Conservation (phyloP, 371 early-diverging fungal species). For the Actinomortierella wolfii region DNA sequence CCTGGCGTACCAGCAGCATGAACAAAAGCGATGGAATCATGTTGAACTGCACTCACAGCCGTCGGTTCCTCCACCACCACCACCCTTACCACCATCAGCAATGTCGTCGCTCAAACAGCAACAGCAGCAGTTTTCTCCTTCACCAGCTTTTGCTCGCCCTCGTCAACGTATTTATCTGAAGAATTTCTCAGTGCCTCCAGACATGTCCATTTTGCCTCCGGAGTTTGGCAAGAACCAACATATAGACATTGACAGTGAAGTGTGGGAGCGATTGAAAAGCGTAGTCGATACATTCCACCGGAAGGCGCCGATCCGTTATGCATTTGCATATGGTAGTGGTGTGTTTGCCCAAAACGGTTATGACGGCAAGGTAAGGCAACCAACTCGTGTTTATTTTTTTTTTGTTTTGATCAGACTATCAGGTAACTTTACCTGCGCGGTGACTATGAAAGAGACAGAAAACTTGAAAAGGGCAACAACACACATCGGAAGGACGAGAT, state of each 20-base stretch:
- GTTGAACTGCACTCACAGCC: too few relatives aligned
- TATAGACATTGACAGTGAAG: constrained; percentile 62
- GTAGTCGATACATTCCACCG: constrained; percentile 62
- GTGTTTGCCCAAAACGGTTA: constrained; percentile 89
- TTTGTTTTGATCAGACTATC: too few relatives aligned
- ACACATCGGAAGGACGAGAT: too few relatives aligned
- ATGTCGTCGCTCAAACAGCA: not conserved
- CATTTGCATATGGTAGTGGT: constrained; percentile 95
- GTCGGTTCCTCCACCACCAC: not conserved
- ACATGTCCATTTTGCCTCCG: constrained; percentile 58
- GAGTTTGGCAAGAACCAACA: constrained; percentile 74
- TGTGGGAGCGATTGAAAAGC: constrained; percentile 60
- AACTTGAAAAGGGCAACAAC: too few relatives aligned
- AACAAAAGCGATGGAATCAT: not conserved
- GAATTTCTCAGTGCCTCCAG: constrained; percentile 44
- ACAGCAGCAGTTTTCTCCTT: constrained; percentile 6
- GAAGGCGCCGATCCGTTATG: constrained; percentile 78
- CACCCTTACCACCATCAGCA: not conserved
- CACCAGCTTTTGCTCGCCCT: constrained; percentile 11
- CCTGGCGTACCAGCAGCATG: not conserved
- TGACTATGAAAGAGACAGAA: too few relatives aligned
- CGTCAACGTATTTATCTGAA: constrained; percentile 37
- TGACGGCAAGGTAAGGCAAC: constrained; percentile 60
- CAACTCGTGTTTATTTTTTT: too few relatives aligned
- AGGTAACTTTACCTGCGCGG: too few relatives aligned